Conservation (phyloP, 257 asterid genomes). For the Ehretia macrophylla region DNA sequence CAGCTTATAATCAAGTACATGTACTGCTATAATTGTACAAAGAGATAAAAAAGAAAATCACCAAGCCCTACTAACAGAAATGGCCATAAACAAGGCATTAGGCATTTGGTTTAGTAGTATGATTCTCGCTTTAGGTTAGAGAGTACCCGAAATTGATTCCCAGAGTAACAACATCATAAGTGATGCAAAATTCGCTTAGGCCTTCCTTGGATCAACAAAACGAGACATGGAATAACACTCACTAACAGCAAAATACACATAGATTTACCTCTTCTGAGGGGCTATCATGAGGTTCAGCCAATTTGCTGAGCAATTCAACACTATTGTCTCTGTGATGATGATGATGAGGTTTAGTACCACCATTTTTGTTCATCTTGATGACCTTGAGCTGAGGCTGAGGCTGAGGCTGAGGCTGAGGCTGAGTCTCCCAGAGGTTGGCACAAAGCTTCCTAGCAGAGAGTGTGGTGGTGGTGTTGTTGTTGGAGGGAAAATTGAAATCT, state of each 20-base stretch:
- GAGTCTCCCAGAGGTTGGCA: slow-evolving; percentile 78
- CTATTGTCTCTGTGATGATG: slow-evolving; percentile 21
- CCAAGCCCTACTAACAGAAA: no score
- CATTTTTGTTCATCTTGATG: slow-evolving; percentile 29
- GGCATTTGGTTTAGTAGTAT: no score
- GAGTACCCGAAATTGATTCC: no score
- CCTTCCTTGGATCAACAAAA: no score
- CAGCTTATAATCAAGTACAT: no score
- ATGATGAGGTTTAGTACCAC: slow-evolving; percentile 17
- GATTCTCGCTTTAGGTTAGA: no score
- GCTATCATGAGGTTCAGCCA: slow-evolving; percentile 12
- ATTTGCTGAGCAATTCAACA: slow-evolving; percentile 15
- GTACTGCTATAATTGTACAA: no score
- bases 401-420: slow-evolving; percentile 22
- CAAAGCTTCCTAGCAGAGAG: slow-evolving; percentile 79
- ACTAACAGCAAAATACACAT: background rate
- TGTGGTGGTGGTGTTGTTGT: slow-evolving; percentile 17
- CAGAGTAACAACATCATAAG: no score
- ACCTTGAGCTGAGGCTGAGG: background rate
- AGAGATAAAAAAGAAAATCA: no score
- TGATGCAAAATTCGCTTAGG: no score
- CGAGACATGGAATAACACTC: background rate
- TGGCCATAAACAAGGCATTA: no score
- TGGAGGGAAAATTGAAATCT: slow-evolving; percentile 37
- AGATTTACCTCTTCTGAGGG: background rate